Percentiles rank a stretch among this genome's conserved stretches.
Evolutionary conservation across 345 rosid species (phyloP).

Genomic region (Crucihimalaya himalaica): DNA sequence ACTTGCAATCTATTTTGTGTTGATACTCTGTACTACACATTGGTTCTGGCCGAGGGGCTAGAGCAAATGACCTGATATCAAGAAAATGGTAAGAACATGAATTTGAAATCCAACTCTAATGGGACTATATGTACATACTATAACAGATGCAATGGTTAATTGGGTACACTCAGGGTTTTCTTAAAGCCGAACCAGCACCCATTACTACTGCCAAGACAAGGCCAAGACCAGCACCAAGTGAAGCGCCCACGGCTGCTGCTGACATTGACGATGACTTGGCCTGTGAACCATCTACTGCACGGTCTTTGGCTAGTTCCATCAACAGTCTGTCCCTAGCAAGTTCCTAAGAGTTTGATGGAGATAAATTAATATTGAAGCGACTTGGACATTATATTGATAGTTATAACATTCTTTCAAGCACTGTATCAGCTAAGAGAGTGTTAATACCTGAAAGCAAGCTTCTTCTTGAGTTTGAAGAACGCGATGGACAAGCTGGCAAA

Average conservation of each 20-base stretch:
- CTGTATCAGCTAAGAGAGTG: background rate
- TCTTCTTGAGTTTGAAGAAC: conserved; percentile 81
- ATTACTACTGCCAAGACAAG: conserved; percentile 88
- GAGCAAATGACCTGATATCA: background rate
- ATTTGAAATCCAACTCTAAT: background rate
- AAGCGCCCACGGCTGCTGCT: conserved; percentile 93
- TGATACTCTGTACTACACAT: background rate
- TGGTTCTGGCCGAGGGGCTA: background rate
- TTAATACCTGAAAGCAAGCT: conserved; percentile 73
- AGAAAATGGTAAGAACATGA: background rate
- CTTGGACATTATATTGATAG: background rate
- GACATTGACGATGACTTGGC: conserved; percentile 66
- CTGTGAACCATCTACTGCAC: conserved; percentile 48
- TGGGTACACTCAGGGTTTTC: conserved; percentile 64
- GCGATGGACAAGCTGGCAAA: conserved; percentile 69
- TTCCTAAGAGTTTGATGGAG: conserved; percentile 53
- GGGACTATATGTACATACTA: conserved; percentile 26
- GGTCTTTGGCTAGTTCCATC: conserved; percentile 58
- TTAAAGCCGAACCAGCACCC: conserved; percentile 95
- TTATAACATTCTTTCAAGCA: background rate
- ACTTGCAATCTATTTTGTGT: conserved; percentile 1
- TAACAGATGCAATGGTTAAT: background rate
- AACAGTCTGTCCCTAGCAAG: conserved; percentile 66
- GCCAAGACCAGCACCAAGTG: conserved; percentile 95
- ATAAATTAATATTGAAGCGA: background rate